Base-by-base conservation (phyloP, 2,329 filamentous ascomycete species). In the Colletotrichum kahawae region DNA sequence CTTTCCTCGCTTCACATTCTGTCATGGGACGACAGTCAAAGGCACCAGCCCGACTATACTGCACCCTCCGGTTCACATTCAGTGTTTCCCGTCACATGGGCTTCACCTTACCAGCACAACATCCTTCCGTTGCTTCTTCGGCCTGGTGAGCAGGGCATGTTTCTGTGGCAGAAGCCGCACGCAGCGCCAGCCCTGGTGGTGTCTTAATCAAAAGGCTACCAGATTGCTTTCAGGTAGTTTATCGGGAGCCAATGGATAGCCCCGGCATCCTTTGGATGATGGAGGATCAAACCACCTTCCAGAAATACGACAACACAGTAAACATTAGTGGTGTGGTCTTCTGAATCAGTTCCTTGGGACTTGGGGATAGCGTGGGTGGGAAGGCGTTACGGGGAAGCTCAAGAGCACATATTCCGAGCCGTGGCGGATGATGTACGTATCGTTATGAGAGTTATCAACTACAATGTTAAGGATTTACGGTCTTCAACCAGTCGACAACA, bases 381-480 rank as follows among this genome's bases (percentile, higher is more conserved):
- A 12, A 29, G 36, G 27, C 29, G 18, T 36, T 54, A n/a, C 14
- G 29, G 36, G 24, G 51, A n/a, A 34, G 62, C 68, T 57, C 43
- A 34, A 38, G 56, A 31, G 63, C 60, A 59, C 27, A 64, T 18
- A 14, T 59, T 54, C 43, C 38, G 31, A 57, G 65, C 59, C 38
- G 59, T 59, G 38, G 38, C 51, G 60, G 60, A 70, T 62, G 69
- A 76, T 74, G 74, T 74, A 74, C 63, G 76, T 77, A 76, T 76
- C 38, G 69, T 76, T 76, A 77, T 68, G 74, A 76, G 67, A 68
- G 63, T 74, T 74, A 66, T 48, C 18, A 51, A 67, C 68, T 70
- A 70, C 76, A 76, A 77, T 74, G 74, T 74, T 67, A 51, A 76
- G 60, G 63, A 71, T 76, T 76, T 66, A 36, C 54, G 59, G 63